A percentile compares a stretch with the other conserved stretches of the same genome.
Conservation (phyloP, 495 filamentous ascomycete genomes). For the Bacidia rubella region DNA sequence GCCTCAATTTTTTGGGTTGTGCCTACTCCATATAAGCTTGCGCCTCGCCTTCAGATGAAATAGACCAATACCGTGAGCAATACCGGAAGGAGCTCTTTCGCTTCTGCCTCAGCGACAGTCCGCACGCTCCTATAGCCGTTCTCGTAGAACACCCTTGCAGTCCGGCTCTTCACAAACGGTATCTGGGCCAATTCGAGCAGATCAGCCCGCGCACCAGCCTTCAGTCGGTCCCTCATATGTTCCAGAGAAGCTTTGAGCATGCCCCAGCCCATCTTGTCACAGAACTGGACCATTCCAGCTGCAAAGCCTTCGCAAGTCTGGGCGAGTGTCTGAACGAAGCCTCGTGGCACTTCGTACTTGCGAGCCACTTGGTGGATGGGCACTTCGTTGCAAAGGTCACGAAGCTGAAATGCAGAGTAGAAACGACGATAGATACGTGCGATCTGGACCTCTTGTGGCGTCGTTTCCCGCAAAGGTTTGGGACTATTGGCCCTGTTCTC, state of each 20-base stretch:
- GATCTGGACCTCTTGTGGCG: constrained; percentile 41
- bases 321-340: constrained; percentile 56
- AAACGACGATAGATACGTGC: constrained; percentile 61
- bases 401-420: constrained; percentile 67
- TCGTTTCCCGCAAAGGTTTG: constrained; percentile 47
- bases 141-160: constrained; percentile 62
- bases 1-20: constrained; percentile 48
- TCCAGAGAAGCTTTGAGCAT: constrained; percentile 61
- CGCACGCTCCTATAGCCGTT: constrained; percentile 59
- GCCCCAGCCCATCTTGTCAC: constrained; percentile 61
- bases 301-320: constrained; percentile 72
- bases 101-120: constrained; percentile 52
- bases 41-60: neutral
- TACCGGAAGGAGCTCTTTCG: constrained; percentile 53
- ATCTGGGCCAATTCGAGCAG: constrained; percentile 61
- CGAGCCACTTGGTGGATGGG: constrained; percentile 55
- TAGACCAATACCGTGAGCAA: constrained; percentile 43
- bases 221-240: constrained; percentile 63
- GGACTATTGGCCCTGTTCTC: constrained; percentile 52
- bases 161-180: constrained; percentile 65
- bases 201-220: constrained; percentile 61
- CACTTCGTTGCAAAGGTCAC: constrained; percentile 68
- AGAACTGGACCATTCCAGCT: constrained; percentile 63
- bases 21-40: constrained; percentile 25
- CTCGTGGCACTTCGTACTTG: constrained; percentile 58